A percentile compares a stretch with the other conserved stretches of the same genome.
Evolutionary conservation across 2,329 filamentous ascomycete species (phyloP).

Genomic region (Emydomyces testavorans): DNA sequence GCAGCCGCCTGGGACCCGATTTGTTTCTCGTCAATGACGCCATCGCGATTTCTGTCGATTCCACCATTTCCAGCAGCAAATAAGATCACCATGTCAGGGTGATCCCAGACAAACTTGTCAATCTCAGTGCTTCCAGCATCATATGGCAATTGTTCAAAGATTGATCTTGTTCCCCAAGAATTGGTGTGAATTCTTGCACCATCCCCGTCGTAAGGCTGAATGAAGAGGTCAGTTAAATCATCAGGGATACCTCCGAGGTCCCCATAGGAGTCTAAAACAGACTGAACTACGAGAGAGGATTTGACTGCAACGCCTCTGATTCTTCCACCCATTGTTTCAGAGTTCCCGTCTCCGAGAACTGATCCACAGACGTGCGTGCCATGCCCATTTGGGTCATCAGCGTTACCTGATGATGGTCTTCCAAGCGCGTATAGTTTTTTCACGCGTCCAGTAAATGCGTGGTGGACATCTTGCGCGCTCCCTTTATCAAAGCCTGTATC

Average conservation of each 20-base stretch:
- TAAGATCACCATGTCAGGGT: constrained; percentile 19
- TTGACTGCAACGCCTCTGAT: constrained; percentile 18
- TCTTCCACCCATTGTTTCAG: constrained; percentile 13
- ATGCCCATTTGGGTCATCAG: constrained; percentile 18
- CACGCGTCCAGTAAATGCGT: constrained; percentile 17
- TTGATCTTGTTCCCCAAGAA: constrained; percentile 17
- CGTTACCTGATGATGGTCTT: neutral
- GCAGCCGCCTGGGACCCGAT: constrained; percentile 18
- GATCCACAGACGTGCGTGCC: constrained; percentile 21
- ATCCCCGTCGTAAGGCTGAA: constrained; percentile 15
- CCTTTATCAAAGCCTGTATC: constrained; percentile 21
- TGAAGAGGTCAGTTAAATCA: constrained; percentile 17
- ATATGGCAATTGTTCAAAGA: constrained; percentile 15
- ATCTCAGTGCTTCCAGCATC: constrained; percentile 14
- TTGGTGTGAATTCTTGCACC: constrained; percentile 19
- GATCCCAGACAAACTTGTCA: constrained; percentile 19
- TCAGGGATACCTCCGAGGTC: constrained; percentile 17
- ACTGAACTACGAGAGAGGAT: constrained; percentile 19
- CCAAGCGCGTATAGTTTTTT: constrained; percentile 16
- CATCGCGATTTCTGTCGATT: constrained; percentile 12
- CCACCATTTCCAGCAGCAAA: constrained; percentile 21
- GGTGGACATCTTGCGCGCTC: constrained; percentile 14
- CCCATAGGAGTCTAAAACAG: constrained; percentile 13
- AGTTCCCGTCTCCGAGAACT: constrained; percentile 17
- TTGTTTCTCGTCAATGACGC: constrained; percentile 14